Conservation (phyloP, 2,329 filamentous ascomycete genomes). For the Calonectria leucothoes region DNA sequence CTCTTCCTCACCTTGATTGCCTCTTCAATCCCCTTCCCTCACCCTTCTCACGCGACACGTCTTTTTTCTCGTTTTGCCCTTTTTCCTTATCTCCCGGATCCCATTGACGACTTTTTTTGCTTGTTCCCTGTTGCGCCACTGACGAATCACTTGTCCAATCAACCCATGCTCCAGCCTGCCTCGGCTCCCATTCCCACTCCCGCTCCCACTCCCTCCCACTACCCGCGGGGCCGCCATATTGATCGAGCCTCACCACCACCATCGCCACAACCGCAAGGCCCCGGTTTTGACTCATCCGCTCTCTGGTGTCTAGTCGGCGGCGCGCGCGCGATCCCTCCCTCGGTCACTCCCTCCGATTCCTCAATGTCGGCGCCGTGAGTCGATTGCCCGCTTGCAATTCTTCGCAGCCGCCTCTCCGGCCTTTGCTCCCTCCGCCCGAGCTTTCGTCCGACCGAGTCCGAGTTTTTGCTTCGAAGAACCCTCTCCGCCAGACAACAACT, state of each 20-base stretch:
- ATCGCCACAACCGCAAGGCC: constrained; percentile 28
- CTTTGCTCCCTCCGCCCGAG: constrained; percentile 41
- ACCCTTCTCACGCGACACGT: constrained; percentile 22
- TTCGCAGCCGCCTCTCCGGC: constrained; percentile 34
- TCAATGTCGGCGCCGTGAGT: constrained; percentile 46
- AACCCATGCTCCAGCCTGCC: constrained; percentile 33
- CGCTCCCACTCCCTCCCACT: too few relatives aligned
- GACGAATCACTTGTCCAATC: constrained; percentile 18
- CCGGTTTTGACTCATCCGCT: constrained; percentile 34
- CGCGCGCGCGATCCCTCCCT: constrained; percentile 14
- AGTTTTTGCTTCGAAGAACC: constrained; percentile 7
- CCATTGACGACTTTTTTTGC: constrained; percentile 3
- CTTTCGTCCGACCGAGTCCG: constrained; percentile 36
- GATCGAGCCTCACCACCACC: constrained; percentile 19
- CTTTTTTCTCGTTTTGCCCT: background rate
- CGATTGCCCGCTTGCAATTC: constrained; percentile 30
- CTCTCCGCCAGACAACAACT: constrained; percentile 17
- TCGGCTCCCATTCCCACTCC: constrained; percentile 40
- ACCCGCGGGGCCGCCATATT: constrained; percentile 40
- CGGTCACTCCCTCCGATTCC: constrained; percentile 11
- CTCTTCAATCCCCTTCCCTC: constrained; percentile 10
- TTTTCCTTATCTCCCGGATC: constrained; percentile 16
- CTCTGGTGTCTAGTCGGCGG: constrained; percentile 2
- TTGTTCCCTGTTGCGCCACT: constrained; percentile 14
- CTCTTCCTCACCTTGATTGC: constrained; percentile 19